Percentiles rank a stretch among this genome's conserved stretches.
Conservation (phyloP, 2,329 filamentous ascomycete species). For the Colletotrichum graminicola region DNA sequence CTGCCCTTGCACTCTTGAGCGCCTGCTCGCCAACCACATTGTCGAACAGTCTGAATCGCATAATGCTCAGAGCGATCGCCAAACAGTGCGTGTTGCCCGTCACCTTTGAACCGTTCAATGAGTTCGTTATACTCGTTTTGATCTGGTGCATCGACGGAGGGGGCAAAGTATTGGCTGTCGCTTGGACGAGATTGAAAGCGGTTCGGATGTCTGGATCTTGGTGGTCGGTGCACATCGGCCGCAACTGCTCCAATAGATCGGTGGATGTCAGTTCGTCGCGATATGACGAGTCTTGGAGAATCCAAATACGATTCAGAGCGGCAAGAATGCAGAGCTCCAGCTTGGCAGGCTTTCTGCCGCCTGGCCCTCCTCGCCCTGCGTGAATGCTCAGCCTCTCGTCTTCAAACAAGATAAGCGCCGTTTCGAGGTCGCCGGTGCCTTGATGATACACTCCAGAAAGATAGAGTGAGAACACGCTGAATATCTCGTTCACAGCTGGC, state of each 20-base stretch:
- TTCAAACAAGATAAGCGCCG: slow-evolving; percentile 76
- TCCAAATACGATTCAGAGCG: slow-evolving; percentile 77
- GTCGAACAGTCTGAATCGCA: slow-evolving; percentile 85
- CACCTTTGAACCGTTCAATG: slow-evolving; percentile 76
- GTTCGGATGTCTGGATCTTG: slow-evolving; percentile 81
- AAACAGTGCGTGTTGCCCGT: slow-evolving; percentile 83
- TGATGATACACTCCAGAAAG: slow-evolving; percentile 82
- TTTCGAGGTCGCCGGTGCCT: slow-evolving; percentile 78
- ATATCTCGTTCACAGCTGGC: slow-evolving; percentile 44
- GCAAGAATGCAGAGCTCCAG: slow-evolving; percentile 76
- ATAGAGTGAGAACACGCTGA: slow-evolving; percentile 73
- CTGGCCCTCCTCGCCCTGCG: slow-evolving; percentile 53
- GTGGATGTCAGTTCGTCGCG: slow-evolving; percentile 70
- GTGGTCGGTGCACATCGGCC: slow-evolving; percentile 76
- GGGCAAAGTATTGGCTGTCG: slow-evolving; percentile 73
- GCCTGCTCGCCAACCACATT: slow-evolving; percentile 85
- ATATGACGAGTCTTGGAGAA: slow-evolving; percentile 73
- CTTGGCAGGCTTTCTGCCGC: slow-evolving; percentile 63
- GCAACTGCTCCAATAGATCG: slow-evolving; percentile 73
- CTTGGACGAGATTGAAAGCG: slow-evolving; percentile 81
- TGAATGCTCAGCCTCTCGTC: slow-evolving; percentile 69
- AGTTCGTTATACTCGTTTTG: slow-evolving; percentile 81
- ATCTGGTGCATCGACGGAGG: slow-evolving; percentile 78
- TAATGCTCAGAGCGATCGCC: slow-evolving; percentile 86
- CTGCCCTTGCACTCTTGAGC: slow-evolving; percentile 80